These are phyloP conservation scores for Vairimorpha apis DNA, from an alignment of 371 early-diverging fungal genomes.

Conservation along the genomic window DNA sequence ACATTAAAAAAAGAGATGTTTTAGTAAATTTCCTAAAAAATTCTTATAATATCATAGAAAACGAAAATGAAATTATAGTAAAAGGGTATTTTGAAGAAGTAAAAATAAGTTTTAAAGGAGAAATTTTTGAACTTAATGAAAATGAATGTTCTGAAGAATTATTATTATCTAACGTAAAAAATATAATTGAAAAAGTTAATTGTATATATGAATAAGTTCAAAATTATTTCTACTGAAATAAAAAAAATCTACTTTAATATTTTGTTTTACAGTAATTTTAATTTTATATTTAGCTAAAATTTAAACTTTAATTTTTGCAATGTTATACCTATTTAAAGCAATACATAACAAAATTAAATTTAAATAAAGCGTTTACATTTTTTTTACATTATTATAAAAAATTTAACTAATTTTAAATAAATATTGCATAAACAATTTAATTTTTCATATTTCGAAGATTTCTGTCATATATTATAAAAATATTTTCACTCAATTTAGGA, in stretches of 20 bases:
- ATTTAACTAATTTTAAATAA: too few species aligned
- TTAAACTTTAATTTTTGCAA: background rate
- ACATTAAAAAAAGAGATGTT: constrained; percentile 25
- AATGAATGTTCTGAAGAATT: background rate
- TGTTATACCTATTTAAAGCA: background rate
- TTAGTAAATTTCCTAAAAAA: constrained; percentile 39
- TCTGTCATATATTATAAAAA: constrained; percentile 1
- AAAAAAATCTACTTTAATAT: too few species aligned
- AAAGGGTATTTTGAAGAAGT: background rate
- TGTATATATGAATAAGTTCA: too few species aligned
- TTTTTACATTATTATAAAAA: too few species aligned
- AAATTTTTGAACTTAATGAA: constrained; percentile 6
- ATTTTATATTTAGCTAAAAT: too few species aligned
- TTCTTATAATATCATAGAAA: constrained; percentile 31
- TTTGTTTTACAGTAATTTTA: too few species aligned
- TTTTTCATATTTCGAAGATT: constrained; percentile 3
- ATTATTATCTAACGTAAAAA: background rate
- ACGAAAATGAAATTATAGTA: constrained; percentile 1
- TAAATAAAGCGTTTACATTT: too few species aligned
- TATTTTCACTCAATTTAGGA: background rate
- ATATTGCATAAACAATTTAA: background rate
- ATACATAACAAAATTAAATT: background rate
- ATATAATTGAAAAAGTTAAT: constrained; percentile 25
- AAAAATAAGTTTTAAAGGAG: background rate
- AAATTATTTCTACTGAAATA: too few species aligned